A percentile compares a stretch with the other conserved stretches of the same genome.
phyloP scores from a whole-genome alignment of 805 yeast species.

The Blastobotrys mokoenaii region DNA sequence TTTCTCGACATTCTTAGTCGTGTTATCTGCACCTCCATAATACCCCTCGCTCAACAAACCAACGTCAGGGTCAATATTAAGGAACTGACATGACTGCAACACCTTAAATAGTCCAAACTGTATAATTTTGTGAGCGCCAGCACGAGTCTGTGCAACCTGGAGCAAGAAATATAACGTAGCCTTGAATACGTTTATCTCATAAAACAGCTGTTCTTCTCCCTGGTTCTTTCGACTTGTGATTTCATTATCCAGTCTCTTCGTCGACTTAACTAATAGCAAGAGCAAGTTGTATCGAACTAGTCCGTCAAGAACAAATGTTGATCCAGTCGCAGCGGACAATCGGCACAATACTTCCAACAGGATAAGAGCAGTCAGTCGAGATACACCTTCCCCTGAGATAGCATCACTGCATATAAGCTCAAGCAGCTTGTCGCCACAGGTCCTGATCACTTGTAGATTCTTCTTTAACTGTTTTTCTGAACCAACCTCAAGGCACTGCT shows the following conservation, averaged over 20 bases:
- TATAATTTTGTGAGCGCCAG: slow-evolving; percentile 69
- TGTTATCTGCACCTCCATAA: slow-evolving; percentile 28
- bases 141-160: slow-evolving; percentile 65
- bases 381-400: slow-evolving; percentile 66
- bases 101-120: slow-evolving; percentile 65
- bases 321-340: slow-evolving; percentile 41
- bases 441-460: slow-evolving; percentile 44
- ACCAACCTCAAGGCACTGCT: slow-evolving; percentile 33
- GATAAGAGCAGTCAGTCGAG: slow-evolving; percentile 67
- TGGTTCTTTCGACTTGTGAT: slow-evolving; percentile 27
- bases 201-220: slow-evolving; percentile 36
- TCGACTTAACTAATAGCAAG: slow-evolving; percentile 52
- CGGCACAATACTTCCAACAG: slow-evolving; percentile 61
- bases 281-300: slow-evolving; percentile 61
- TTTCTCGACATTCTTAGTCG: slow-evolving; percentile 12
- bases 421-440: slow-evolving; percentile 54
- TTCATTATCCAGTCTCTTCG: slow-evolving; percentile 62
- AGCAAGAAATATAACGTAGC: slow-evolving; percentile 60
- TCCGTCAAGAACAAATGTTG: slow-evolving; percentile 49
- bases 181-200: slow-evolving; percentile 72
- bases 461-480: slow-evolving; percentile 30
- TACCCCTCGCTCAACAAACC: slow-evolving; percentile 36
- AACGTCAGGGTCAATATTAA: slow-evolving; percentile 68
- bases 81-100: slow-evolving; percentile 46
- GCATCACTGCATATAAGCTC: slow-evolving; percentile 70